Percentiles rank a stretch among this genome's conserved stretches.
Evolutionary conservation across 75 land plant genomes (phyloP).

Genomic region (Pinus albicaulis): DNA sequence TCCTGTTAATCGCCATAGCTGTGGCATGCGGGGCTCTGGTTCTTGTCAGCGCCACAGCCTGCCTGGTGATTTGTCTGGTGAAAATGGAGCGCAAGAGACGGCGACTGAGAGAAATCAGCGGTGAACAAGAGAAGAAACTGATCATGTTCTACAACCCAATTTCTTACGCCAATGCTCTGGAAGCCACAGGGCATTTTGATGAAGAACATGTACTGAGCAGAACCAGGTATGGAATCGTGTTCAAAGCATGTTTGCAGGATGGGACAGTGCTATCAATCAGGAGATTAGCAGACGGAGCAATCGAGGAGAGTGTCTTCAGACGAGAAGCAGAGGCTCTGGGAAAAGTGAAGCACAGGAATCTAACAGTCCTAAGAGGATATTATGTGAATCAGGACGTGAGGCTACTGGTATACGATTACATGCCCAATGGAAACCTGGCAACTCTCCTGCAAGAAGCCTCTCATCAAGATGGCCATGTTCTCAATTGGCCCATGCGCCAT

Average conservation of each 20-base stretch:
- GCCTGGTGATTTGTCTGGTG: constrained; percentile 18
- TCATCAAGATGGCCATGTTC: constrained; percentile 91
- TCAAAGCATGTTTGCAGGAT: constrained; percentile 86
- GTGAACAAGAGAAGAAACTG: constrained; percentile 43
- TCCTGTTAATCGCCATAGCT: constrained; percentile 38
- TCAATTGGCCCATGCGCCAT: constrained; percentile 99
- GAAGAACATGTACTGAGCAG: constrained; percentile 91
- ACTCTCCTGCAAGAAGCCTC: constrained; percentile 95
- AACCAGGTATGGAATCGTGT: constrained; percentile 74
- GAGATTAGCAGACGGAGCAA: constrained; percentile 54
- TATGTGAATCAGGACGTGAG: constrained; percentile 69
- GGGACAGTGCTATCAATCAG: constrained; percentile 91
- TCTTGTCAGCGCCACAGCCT: constrained; percentile 35
- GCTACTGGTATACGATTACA: constrained; percentile 92
- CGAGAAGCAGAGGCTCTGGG: constrained; percentile 91
- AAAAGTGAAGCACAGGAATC: constrained; percentile 82
- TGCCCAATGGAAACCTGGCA: constrained; percentile 97
- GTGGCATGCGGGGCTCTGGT: constrained; percentile 29
- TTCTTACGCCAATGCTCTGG: constrained; percentile 69
- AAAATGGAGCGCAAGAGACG: constrained; percentile 20
- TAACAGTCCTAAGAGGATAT: constrained; percentile 92
- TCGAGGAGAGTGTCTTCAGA: constrained; percentile 60
- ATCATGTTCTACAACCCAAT: constrained; percentile 71
- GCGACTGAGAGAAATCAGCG: constrained; percentile 22
- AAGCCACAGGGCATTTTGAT: constrained; percentile 94